Evolutionary conservation across 768 basidiomycete species (phyloP), one percentile per base, ranked within the genome.

Genomic region (Leucocoprinus sp.): DNA sequence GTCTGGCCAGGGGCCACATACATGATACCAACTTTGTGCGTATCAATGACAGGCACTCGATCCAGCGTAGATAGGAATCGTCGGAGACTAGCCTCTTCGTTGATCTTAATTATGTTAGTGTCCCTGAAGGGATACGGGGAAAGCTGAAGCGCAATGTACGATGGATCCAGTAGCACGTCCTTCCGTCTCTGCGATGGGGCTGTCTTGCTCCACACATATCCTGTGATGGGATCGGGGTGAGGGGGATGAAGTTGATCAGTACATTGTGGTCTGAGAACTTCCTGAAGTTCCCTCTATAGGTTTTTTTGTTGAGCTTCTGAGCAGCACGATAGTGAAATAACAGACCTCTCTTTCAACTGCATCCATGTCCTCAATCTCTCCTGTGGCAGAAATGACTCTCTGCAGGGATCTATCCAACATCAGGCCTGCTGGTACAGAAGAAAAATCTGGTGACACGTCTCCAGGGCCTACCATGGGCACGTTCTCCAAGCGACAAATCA

Each of bases 1-100:
- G 70, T 81, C 63, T 98, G 96, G 1, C 90, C 91, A 3, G 91
- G 89, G 0, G 86, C 93, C 36, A 93, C 95, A 55, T 98, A 99
- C 67, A 99, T 74, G 46, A 99, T 85, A 3, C 91, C 96, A 27
- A 98, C 84, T 62, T 96, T 95, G 64, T 98, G 91, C 0, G 89
- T 93, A 63, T 99, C 96, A 50, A 99, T 93, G 54, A 98, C 92
- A 0, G 93, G 93, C 33, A 87, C 84, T 34, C 76, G 69, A 54
- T 96, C 92, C 36, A 98, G 72, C 5, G 33, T 48, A 19, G 39
- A 41, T 19, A 48, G 40, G 17, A 48, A 48, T 8, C 46, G 46
- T 23, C 17, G 21, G 12, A 48, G 26, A 8, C 15, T 67, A 8
- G 76, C 67, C 37, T 45, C 24, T 23, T 82, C 75, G 4, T 69